Conservation (phyloP, 371 early-diverging fungal genomes). For the Synchytrium microbalum region DNA sequence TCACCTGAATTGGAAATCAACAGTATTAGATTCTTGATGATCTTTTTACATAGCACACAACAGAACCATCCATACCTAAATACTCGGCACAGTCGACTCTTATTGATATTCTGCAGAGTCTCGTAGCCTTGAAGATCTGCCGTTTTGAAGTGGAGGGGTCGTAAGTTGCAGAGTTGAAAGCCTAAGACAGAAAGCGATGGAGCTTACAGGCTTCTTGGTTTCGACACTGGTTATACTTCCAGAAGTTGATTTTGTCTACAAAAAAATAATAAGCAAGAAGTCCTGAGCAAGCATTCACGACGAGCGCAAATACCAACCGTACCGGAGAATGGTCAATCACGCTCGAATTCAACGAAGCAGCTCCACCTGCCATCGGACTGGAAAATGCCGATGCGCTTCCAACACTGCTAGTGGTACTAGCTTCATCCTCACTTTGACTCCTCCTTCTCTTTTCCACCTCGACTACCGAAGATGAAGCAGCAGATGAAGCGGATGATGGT, state of each 20-base stretch:
- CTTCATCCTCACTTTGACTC: background rate
- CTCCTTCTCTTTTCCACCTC: background rate
- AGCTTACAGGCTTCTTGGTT: too few species aligned
- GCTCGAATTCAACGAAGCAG: background rate
- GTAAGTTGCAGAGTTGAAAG: too few species aligned
- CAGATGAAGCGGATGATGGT: slow-evolving; percentile 1
- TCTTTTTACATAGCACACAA: background rate
- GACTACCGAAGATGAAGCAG: background rate
- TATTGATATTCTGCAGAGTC: slow-evolving; percentile 39
- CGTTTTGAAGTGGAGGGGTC: background rate
- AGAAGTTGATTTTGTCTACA: too few species aligned
- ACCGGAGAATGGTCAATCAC: too few species aligned
- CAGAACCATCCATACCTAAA: slow-evolving; percentile 21
- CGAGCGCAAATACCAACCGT: too few species aligned
- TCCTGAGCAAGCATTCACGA: too few species aligned
- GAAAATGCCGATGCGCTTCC: background rate
- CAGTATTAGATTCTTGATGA: slow-evolving; percentile 9
- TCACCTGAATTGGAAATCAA: slow-evolving; percentile 18
- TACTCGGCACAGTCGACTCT: slow-evolving; percentile 41
- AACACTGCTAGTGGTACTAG: too few species aligned
- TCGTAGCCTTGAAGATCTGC: slow-evolving; percentile 34
- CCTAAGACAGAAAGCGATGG: too few species aligned
- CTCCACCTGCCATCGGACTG: background rate
- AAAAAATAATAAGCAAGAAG: too few species aligned
- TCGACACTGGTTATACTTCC: too few species aligned